Percentiles rank a stretch among this genome's conserved stretches.
These are phyloP conservation scores for Wallacemonas sp. DNA, from an alignment of 208 protist species.

Conservation along the genomic window DNA sequence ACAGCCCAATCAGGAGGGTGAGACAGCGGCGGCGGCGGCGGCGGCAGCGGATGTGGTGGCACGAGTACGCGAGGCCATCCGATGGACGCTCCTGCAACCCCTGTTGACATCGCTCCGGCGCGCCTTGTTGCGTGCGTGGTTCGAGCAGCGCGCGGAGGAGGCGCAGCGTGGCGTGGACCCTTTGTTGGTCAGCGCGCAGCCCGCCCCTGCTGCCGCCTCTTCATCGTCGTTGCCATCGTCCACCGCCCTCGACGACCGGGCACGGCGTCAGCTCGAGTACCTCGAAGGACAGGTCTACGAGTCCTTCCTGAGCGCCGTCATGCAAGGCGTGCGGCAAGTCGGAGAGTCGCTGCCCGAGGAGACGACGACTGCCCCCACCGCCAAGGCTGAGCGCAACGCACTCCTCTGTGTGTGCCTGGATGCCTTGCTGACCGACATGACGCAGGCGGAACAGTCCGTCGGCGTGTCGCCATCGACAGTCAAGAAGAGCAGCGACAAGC, in stretches of 20 bases:
- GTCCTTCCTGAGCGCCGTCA: slow-evolving; percentile 2
- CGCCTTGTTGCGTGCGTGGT: slow-evolving; percentile 37
- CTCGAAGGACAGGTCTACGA: slow-evolving; percentile 14
- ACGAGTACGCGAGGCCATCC: background rate
- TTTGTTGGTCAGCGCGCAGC: background rate
- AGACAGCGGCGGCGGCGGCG: too few species aligned
- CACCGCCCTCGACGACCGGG: slow-evolving; percentile 11
- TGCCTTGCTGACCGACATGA: slow-evolving; percentile 16
- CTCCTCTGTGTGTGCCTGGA: slow-evolving; percentile 7
- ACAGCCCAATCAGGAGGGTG: too few species aligned
- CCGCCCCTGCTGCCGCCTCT: background rate
- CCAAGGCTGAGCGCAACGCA: background rate
- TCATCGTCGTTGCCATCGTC: too few species aligned
- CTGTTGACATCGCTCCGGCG: slow-evolving; percentile 31
- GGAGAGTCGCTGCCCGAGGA: background rate
- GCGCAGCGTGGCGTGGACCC: slow-evolving; percentile 21
- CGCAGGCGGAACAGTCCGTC: background rate
- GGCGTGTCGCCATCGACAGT: too few species aligned
- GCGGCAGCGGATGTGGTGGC: background rate
- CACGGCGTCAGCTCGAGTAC: slow-evolving; percentile 13
- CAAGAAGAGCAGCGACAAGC: background rate
- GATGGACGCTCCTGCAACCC: slow-evolving; percentile 15
- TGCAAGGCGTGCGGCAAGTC: background rate
- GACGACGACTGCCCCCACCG: background rate
- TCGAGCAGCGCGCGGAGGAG: slow-evolving; percentile 39